A percentile compares a stretch with the other conserved stretches of the same genome.
Evolutionary conservation across 352 stramenopile genomes (phyloP).

Genomic region (Phytophthora hibernalis): DNA sequence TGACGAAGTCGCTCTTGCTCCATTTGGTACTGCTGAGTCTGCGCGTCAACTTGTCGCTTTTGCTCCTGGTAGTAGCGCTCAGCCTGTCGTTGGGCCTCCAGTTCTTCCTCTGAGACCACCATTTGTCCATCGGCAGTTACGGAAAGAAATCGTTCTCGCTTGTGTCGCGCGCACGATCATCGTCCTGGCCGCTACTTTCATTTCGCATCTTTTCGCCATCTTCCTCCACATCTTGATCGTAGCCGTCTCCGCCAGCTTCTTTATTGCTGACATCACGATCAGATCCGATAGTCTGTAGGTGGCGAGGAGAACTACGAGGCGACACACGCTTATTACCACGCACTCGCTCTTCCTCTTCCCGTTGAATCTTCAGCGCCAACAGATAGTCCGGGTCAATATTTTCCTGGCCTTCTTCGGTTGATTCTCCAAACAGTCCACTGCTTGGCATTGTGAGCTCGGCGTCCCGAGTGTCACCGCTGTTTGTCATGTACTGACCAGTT

Average conservation of each 20-base stretch:
- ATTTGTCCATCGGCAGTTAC: constrained; percentile 59
- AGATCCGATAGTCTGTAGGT: constrained; percentile 23
- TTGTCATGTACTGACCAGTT: neutral
- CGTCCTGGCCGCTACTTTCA: constrained; percentile 29
- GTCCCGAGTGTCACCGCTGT: constrained; percentile 12
- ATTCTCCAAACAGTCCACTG: constrained; percentile 21
- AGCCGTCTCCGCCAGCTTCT: neutral
- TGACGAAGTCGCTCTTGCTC: constrained; percentile 38
- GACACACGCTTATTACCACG: constrained; percentile 35
- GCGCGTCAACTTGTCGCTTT: constrained; percentile 57
- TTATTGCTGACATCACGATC: constrained; percentile 12
- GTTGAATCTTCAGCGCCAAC: constrained; percentile 73
- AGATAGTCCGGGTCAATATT: constrained; percentile 72
- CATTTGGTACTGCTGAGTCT: constrained; percentile 46
- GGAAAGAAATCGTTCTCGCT: constrained; percentile 53
- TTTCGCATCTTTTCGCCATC: constrained; percentile 12
- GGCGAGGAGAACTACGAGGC: constrained; percentile 21
- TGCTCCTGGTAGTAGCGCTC: constrained; percentile 80
- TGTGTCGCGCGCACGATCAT: constrained; percentile 3
- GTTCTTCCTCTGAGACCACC: constrained; percentile 63
- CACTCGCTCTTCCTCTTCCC: constrained; percentile 72
- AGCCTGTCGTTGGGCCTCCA: constrained; percentile 75
- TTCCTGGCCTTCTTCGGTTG: constrained; percentile 5
- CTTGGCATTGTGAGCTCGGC: constrained; percentile 23
- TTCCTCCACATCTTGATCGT: constrained; percentile 7